Percentiles rank a stretch among this genome's conserved stretches.
Evolutionary conservation across 2,329 filamentous ascomycete species (phyloP).

Genomic region (Cryphonectria carpinicola): DNA sequence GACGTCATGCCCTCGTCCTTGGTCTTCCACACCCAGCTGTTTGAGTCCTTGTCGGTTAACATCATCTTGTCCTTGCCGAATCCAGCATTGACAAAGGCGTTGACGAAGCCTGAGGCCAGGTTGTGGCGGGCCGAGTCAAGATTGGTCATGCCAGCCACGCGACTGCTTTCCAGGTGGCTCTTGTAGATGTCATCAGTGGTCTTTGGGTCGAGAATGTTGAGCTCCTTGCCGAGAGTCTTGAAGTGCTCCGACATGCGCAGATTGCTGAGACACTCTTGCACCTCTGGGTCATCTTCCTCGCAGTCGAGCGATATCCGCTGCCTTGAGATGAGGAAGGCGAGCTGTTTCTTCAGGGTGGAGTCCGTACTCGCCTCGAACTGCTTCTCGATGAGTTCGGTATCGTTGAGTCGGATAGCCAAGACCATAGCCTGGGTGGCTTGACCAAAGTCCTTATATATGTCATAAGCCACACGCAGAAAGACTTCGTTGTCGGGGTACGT

Average conservation of each 20-base stretch:
- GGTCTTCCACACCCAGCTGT: constrained; percentile 98
- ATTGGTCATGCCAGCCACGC: constrained; percentile 91
- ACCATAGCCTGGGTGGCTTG: constrained; percentile 93
- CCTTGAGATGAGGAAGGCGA: constrained; percentile 89
- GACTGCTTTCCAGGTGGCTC: constrained; percentile 93
- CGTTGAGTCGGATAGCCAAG: constrained; percentile 90
- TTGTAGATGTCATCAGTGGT: constrained; percentile 99
- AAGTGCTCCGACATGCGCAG: constrained; percentile 88
- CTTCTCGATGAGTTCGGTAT: constrained; percentile 77
- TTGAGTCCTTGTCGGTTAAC: constrained; percentile 85
- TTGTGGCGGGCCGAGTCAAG: constrained; percentile 96
- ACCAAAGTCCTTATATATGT: constrained; percentile 91
- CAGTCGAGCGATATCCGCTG: constrained; percentile 86
- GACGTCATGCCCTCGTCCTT: constrained; percentile 98
- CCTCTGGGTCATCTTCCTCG: constrained; percentile 70
- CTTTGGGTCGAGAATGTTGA: constrained; percentile 96
- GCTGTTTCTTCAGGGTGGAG: constrained; percentile 83
- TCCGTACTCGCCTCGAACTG: constrained; percentile 84
- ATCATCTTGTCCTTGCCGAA: constrained; percentile 98
- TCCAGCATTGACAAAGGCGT: constrained; percentile 94
- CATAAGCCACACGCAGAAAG: constrained; percentile 90
- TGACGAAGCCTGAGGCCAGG: constrained; percentile 92
- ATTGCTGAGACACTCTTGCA: constrained; percentile 85
- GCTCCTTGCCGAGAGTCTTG: constrained; percentile 89
- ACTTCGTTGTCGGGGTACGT: constrained; percentile 97